Conservation (phyloP, 192 early-diverging fungal species). For the Backusella tarrabulga region DNA sequence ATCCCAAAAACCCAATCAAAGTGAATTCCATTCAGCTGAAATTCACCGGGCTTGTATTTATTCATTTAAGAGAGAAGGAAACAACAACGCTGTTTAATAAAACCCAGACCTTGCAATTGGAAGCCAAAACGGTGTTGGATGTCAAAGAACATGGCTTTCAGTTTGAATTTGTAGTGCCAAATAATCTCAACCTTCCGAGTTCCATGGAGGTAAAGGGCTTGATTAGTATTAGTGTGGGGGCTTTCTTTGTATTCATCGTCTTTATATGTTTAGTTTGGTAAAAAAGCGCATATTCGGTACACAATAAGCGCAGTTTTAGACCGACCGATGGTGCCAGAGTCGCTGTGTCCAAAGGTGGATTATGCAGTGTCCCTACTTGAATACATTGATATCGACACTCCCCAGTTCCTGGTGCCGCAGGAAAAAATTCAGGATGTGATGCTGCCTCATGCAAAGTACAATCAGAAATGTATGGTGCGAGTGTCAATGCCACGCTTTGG, state of each 20-base stretch:
- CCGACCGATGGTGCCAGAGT: conserved; percentile 19
- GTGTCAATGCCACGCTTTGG: conserved; percentile 28
- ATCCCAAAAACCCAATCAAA: conserved; percentile 27
- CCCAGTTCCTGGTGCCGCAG: conserved; percentile 10
- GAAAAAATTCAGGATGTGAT: conserved; percentile 11
- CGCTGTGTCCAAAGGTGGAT: conserved; percentile 20
- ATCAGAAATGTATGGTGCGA: conserved; percentile 7
- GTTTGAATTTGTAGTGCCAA: conserved; percentile 35
- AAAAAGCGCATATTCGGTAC: conserved; percentile 32
- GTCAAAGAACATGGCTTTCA: conserved; percentile 30
- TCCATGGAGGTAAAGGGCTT: conserved; percentile 31
- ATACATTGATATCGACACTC: conserved; percentile 28
- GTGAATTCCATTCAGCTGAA: conserved; percentile 31
- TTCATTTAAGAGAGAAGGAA: conserved; percentile 31
- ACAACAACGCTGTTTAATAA: conserved; percentile 27
- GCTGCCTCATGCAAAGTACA: conserved; percentile 4
- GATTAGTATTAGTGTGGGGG: not conserved
- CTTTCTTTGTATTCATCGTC: not conserved
- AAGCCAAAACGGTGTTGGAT: conserved; percentile 20
- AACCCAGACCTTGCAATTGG: not conserved
- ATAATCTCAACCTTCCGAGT: conserved; percentile 30
- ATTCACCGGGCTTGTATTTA: conserved; percentile 31
- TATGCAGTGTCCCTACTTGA: conserved; percentile 35
- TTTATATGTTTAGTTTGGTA: conserved; percentile 20
- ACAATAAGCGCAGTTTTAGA: conserved; percentile 26